phyloP scores from a whole-genome alignment of 495 filamentous ascomycete genomes.

The Aspergillus avenaceus region DNA sequence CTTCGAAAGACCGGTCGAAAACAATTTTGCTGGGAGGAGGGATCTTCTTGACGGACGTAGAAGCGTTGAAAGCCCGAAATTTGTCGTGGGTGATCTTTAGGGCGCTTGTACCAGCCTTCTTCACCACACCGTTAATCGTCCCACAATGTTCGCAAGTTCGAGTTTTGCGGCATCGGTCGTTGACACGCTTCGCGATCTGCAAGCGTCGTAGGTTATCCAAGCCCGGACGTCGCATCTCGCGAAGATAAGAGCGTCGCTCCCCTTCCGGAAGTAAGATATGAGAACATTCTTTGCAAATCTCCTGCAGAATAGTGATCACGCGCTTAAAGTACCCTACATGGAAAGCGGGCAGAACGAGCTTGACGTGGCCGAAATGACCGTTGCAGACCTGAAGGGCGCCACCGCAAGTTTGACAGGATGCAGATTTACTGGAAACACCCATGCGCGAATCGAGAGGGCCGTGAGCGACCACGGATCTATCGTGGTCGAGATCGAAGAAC shows the following conservation, averaged over 20 bases:
- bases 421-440: conserved; percentile 79
- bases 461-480: conserved; percentile 65
- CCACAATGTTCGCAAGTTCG: conserved; percentile 72
- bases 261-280: conserved; percentile 73
- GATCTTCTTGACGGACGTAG: conserved; percentile 77
- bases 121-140: conserved; percentile 80
- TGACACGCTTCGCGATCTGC: conserved; percentile 79
- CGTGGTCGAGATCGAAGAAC: conserved; percentile 79
- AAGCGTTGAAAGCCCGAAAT: conserved; percentile 79
- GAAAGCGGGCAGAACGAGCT: conserved; percentile 84
- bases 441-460: conserved; percentile 83
- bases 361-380: conserved; percentile 91
- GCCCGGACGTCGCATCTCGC: conserved; percentile 71
- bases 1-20: conserved; percentile 79
- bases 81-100: conserved; percentile 94
- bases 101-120: conserved; percentile 70
- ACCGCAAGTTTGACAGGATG: conserved; percentile 76
- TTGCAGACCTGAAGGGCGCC: conserved; percentile 74
- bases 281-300: conserved; percentile 78
- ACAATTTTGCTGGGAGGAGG: conserved; percentile 70
- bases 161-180: conserved; percentile 81
- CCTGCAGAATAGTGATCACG: conserved; percentile 81
- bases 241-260: conserved; percentile 67
- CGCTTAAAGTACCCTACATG: conserved; percentile 94
- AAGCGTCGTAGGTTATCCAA: conserved; percentile 81